Evolutionary conservation across 1,284 basidiomycete species (phyloP), one percentile per base, ranked within the genome.

Genomic region (Puccinia triticina): DNA sequence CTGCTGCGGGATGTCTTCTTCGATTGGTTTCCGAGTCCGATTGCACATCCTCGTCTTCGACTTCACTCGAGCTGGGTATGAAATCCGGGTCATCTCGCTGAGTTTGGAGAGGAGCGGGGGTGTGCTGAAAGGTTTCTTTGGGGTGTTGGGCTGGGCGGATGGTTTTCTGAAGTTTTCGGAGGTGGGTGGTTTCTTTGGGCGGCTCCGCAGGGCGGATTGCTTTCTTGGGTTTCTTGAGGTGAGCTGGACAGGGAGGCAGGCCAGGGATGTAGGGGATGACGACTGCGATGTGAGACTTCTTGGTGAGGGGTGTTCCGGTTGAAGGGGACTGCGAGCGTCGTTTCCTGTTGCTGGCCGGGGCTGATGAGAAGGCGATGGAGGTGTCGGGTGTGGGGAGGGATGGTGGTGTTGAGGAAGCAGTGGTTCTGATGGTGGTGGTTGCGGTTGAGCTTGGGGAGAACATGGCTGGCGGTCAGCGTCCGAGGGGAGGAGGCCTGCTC

Each of bases 31-130:
- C 75, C 64, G 11, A n/a, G 21, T 74, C 57, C 5, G 50, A 7
- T 34, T 40, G 40, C 37, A 29, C 40, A 48, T 77, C 26, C n/a
- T 77, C 75, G 0, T 71, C 69, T 48, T 76, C 73, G 16, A 18
- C 32, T 26, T 57, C 53, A 76, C 55, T 43, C n/a, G 74, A n/a
- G 50, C 11, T n/a, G 7, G 74, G 74, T 59, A 59, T 29, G 26
- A 76, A 76, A n/a, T 76, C 74, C 11, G 74, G 59, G 55, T 76
- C 74, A 43, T 53, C 32, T 23, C 1, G 40, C 23, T 64, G 59
- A 29, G 2, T 40, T 18, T 11, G 61, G 34, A 14, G 23, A 29
- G 26, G 59, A 34, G 59, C 48, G 34, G 40, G 61, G 48, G 61
- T 40, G 16, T 14, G 21, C 7, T 26, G 26, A 12, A 29, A 7